Percentiles rank a stretch among this genome's conserved stretches.
Conservation (phyloP, 1,139 yeast genomes). For the Blastobotrys capitulatus region DNA sequence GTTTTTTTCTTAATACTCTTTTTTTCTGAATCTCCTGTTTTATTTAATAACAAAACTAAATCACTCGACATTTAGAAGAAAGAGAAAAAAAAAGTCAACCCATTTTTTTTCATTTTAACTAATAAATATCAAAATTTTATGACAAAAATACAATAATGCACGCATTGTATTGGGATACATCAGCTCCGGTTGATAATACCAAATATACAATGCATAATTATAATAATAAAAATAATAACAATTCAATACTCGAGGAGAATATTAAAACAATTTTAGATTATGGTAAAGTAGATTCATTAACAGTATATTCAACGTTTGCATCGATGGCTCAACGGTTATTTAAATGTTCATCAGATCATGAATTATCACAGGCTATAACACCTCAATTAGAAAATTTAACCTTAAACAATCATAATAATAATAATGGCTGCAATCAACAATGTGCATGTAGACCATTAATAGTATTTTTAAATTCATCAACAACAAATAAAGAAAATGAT, state of each 20-base stretch:
- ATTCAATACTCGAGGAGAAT: background rate
- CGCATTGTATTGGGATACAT: constrained; percentile 9
- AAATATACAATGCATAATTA: background rate
- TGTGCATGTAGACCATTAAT: constrained; percentile 8
- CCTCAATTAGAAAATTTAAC: background rate
- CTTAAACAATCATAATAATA: background rate
- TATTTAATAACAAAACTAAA: no score
- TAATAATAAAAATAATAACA: background rate
- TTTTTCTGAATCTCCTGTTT: no score
- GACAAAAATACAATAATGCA: constrained; percentile 3
- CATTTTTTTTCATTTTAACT: no score
- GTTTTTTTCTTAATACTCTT: background rate
- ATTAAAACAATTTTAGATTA: constrained; percentile 1
- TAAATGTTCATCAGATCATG: constrained; percentile 11
- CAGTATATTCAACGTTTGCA: constrained; percentile 10
- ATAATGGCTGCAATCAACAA: background rate
- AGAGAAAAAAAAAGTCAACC: background rate
- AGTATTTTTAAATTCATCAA: constrained; percentile 5
- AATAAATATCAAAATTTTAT: no score
- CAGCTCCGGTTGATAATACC: constrained; percentile 1
- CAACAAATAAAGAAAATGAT: background rate
- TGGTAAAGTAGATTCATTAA: background rate
- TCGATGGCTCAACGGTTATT: constrained; percentile 11
- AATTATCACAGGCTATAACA: background rate
- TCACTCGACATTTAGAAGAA: no score